Conservation (phyloP, 805 yeast genomes). For the Clavispora fructus region DNA sequence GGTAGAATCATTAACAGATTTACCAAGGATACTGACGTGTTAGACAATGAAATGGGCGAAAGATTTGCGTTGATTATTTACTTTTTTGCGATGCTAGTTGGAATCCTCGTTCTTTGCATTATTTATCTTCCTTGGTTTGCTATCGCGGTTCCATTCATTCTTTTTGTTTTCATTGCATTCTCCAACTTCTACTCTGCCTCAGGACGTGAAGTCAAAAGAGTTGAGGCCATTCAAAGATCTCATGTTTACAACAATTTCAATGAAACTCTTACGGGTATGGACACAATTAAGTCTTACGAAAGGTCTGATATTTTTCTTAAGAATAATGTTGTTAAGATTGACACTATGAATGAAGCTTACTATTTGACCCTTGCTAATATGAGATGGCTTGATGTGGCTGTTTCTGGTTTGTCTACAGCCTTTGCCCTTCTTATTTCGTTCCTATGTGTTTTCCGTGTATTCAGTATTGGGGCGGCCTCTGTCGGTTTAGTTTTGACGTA, state of each 20-base stretch:
- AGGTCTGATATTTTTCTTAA: background rate
- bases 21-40: constrained; percentile 20
- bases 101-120: constrained; percentile 3
- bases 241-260: constrained; percentile 7
- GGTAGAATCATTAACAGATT: constrained; percentile 24
- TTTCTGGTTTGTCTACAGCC: constrained; percentile 1
- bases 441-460: constrained; percentile 16
- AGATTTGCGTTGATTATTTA: constrained; percentile 12
- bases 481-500: constrained; percentile 8
- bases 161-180: background rate
- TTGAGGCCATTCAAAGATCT: constrained; percentile 8
- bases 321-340: background rate
- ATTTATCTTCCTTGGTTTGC: constrained; percentile 12
- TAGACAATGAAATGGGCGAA: constrained; percentile 21
- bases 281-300: constrained; percentile 4
- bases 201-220: constrained; percentile 8
- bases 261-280: constrained; percentile 8
- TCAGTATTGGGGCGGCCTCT: constrained; percentile 11
- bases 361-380: constrained; percentile 5
- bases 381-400: constrained; percentile 4
- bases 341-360: constrained; percentile 9
- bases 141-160: constrained; percentile 4
- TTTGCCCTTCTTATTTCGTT: constrained; percentile 7
- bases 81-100: background rate
- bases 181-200: constrained; percentile 7